Conservation (phyloP, 139 green algal genomes). For the Penium margaritaceum region DNA sequence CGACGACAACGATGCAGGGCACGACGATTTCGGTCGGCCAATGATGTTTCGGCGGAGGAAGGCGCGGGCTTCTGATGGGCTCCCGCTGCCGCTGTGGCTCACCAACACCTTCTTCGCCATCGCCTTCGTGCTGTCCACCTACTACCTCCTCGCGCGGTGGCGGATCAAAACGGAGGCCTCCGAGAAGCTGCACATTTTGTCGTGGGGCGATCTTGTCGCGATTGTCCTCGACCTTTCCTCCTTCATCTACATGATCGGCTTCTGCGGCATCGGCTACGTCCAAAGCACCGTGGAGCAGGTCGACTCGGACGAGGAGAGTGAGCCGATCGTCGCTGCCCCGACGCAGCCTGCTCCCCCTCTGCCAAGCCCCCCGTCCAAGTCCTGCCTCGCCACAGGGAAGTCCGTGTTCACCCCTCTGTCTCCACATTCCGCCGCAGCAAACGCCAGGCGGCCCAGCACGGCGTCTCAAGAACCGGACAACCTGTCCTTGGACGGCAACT, state of each 20-base stretch:
- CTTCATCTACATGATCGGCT: slow-evolving; percentile 47
- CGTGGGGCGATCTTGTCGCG: slow-evolving; percentile 24
- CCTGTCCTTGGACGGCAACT: no score
- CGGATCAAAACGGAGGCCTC: slow-evolving; percentile 23
- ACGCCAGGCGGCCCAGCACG: no score
- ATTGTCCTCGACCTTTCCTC: slow-evolving; percentile 21
- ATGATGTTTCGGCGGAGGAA: no score
- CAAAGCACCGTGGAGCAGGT: slow-evolving; percentile 8
- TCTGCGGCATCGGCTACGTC: slow-evolving; percentile 45
- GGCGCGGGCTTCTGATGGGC: slow-evolving; percentile 36
- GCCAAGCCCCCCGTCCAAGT: not conserved
- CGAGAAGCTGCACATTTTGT: slow-evolving; percentile 23
- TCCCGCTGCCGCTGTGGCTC: slow-evolving; percentile 42
- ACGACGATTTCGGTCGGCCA: no score
- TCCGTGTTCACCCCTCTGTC: no score
- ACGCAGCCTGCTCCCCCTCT: not conserved
- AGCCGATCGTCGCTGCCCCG: not conserved
- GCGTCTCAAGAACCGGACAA: no score
- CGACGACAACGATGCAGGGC: no score
- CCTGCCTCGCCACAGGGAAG: no score
- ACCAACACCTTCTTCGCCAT: slow-evolving; percentile 39
- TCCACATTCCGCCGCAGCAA: no score
- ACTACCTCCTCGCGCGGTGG: slow-evolving; percentile 39
- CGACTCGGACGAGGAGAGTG: slow-evolving; percentile 18
- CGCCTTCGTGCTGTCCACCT: slow-evolving; percentile 33